Evolutionary conservation across 2,329 filamentous ascomycete species (phyloP), one percentile per base, ranked within the genome.

Genomic region (Aureobasidium mangrovei): DNA sequence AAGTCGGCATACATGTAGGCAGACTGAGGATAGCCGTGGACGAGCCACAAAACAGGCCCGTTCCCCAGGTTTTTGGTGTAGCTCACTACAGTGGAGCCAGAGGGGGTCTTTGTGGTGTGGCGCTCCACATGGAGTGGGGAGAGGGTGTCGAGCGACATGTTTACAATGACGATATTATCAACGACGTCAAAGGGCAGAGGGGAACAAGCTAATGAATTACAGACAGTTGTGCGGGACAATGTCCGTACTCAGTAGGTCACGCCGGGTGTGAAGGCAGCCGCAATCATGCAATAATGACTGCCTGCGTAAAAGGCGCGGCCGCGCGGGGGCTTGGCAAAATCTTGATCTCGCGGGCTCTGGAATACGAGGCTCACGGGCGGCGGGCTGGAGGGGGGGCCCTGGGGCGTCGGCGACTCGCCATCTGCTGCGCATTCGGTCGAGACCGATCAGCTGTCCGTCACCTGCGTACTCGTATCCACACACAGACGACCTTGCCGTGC

Each of bases 21-120:
- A 49, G 69, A 69, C 60, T 77, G 71, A 4, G 73, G 74, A 59
- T 73, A 76, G 45, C 73, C 74, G 61, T 76, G 74, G 33, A 76
- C 65, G 35, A 74, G 61, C 42, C 70, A 70, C 9, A 76, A 57
- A 40, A 76, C 60, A n/a, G 64, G 60, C 7, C 65, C 66, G 0
- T 61, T 60, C 39, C 65, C 66, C 33, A 57, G 59, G 49, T 69
- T 65, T 53, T 65, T 63, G 26, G 59, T 61, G 59, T 64, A 69
- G 58, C 64, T 66, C 44, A 63, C 59, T n/a, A 70, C 57, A 1
- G 57, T 65, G 41, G 63, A 62, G 10, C 63, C 65, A 2, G 64
- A 63, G 2, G 61, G 60, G 35, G 63, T 58, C 36, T 60, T 55
- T 28, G 61, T 62, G 54, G 60, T 55, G 45, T 64, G 61, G 40